A percentile compares a stretch with the other conserved stretches of the same genome.
Evolutionary conservation across 2,329 filamentous ascomycete species (phyloP).

Genomic region (Mariannaea elegans): DNA sequence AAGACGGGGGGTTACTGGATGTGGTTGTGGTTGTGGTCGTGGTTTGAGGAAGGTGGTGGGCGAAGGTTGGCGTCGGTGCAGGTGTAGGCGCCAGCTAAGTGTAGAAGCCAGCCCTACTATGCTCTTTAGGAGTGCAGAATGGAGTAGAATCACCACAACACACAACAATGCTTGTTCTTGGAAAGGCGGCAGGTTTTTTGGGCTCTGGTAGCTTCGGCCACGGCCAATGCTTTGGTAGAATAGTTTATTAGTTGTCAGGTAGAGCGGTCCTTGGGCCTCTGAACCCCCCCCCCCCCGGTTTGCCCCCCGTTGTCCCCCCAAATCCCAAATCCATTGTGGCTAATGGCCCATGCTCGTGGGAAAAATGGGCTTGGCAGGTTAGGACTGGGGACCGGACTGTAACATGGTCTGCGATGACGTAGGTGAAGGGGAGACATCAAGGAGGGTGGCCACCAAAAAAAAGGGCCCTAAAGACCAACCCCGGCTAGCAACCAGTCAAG

Average conservation of each 20-base stretch:
- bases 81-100: not conserved
- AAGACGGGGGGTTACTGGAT: conserved; percentile 6
- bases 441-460: conserved; percentile 18
- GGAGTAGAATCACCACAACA: not conserved
- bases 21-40: conserved; percentile 32
- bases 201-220: not conserved
- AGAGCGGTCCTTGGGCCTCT: not conserved
- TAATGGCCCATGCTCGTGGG: conserved; percentile 19
- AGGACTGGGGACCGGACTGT: conserved; percentile 12
- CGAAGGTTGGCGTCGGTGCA: conserved; percentile 35
- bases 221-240: conserved; percentile 10
- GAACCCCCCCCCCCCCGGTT: not conserved
- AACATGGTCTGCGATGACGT: conserved; percentile 40
- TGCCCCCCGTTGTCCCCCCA: conserved; percentile 17
- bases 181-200: not conserved
- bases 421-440: conserved; percentile 25
- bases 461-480: conserved; percentile 22
- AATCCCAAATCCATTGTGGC: conserved; percentile 15
- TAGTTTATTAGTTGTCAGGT: conserved; percentile 6
- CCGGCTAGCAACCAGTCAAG: conserved; percentile 18
- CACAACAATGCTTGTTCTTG: not conserved
- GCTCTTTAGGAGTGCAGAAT: too few species aligned
- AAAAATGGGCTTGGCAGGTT: conserved; percentile 13
- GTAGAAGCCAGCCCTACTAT: too few species aligned
- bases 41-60: conserved; percentile 31